Evolutionary conservation across 2,329 filamentous ascomycete species (phyloP).

Genomic region (Coniella lustricola): DNA sequence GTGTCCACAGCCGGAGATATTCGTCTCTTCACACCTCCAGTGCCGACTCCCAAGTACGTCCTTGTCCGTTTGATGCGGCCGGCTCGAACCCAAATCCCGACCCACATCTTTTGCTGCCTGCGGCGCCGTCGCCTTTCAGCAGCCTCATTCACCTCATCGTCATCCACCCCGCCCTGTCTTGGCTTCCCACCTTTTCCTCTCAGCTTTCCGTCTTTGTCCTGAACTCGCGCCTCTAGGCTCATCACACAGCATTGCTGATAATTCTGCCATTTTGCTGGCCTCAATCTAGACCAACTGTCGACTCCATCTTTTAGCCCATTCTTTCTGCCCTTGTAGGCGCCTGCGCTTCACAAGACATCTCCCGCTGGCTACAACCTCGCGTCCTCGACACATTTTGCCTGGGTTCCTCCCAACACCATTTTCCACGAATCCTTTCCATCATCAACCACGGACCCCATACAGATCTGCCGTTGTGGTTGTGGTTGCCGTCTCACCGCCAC

Average conservation of each 20-base stretch:
- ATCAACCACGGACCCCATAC: slow-evolving; percentile 44
- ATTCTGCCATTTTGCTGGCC: slow-evolving; percentile 2
- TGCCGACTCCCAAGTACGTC: neutral
- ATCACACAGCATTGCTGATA: slow-evolving; percentile 9
- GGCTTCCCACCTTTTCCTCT: neutral
- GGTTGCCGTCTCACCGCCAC: slow-evolving; percentile 36
- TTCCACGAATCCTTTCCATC: slow-evolving; percentile 25
- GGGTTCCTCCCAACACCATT: slow-evolving; percentile 8
- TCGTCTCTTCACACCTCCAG: slow-evolving; percentile 4
- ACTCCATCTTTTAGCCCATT: slow-evolving; percentile 2
- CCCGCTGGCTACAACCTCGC: slow-evolving; percentile 1
- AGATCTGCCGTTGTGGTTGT: slow-evolving; percentile 33
- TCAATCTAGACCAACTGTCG: slow-evolving; percentile 6
- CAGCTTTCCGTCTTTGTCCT: slow-evolving; percentile 8
- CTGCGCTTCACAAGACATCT: neutral
- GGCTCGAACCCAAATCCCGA: neutral
- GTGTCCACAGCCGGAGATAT: neutral
- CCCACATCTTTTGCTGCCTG: slow-evolving; percentile 4
- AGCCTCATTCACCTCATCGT: slow-evolving; percentile 8
- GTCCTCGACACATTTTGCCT: neutral
- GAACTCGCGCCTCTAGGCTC: neutral
- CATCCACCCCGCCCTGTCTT: slow-evolving; percentile 12
- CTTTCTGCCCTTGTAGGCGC: slow-evolving; percentile 7
- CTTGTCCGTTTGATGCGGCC: neutral
- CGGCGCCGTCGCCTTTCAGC: slow-evolving; percentile 7